A percentile compares a stretch with the other conserved stretches of the same genome.
Evolutionary conservation across 192 early-diverging fungal genomes (phyloP).

Genomic region (Dissophora globulifera): DNA sequence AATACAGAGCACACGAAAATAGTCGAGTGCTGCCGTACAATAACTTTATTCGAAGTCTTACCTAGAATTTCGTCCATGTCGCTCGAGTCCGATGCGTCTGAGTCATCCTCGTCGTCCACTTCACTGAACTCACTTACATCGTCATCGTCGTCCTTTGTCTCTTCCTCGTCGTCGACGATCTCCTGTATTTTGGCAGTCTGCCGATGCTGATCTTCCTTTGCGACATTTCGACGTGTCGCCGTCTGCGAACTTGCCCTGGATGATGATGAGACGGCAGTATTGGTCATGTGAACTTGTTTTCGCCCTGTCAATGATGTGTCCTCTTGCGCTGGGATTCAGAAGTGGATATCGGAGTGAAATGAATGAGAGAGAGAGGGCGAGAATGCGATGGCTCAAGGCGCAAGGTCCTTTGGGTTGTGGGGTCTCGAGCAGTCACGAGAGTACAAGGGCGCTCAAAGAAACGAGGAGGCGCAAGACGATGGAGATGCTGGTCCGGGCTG

Average conservation of each 20-base stretch:
- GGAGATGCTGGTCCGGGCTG: too few species aligned
- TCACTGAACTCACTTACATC: slow-evolving; percentile 10
- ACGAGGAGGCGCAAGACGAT: too few species aligned
- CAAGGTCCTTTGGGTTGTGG: too few species aligned
- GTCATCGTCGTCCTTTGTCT: background rate
- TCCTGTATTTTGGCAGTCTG: slow-evolving; percentile 20
- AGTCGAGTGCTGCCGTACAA: background rate
- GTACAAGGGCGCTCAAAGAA: too few species aligned
- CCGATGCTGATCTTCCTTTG: background rate
- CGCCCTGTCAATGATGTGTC: slow-evolving; percentile 16
- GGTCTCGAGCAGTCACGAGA: too few species aligned
- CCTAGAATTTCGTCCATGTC: slow-evolving; percentile 46
- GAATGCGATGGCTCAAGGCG: too few species aligned
- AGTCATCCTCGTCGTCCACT: slow-evolving; percentile 12
- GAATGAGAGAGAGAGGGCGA: too few species aligned
- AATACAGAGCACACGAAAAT: background rate
- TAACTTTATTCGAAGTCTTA: background rate
- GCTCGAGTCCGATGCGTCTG: slow-evolving; percentile 19
- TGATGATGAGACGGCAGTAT: slow-evolving; percentile 24
- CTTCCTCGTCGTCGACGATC: slow-evolving; percentile 18
- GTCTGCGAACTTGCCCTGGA: slow-evolving; percentile 15
- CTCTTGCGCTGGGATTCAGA: too few species aligned
- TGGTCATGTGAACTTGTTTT: slow-evolving; percentile 11
- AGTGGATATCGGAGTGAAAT: too few species aligned
- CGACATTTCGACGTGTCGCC: slow-evolving; percentile 6